These are phyloP conservation scores for Solanum lignicaule DNA, from an alignment of 257 asterid species.

Conservation along the genomic window DNA sequence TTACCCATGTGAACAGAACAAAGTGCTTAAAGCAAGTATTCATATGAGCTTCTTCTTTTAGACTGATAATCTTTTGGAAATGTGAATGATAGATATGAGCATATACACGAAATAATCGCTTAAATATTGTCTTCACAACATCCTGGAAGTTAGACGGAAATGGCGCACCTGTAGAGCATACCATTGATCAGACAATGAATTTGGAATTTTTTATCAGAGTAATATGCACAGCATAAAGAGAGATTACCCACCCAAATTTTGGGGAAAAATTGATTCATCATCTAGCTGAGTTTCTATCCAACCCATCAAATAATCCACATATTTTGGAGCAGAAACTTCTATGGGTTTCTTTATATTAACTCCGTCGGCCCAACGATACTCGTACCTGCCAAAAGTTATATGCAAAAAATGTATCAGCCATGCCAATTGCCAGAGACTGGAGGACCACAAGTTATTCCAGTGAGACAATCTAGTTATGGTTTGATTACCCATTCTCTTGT, in stretches of 20 bases:
- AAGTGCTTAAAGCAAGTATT: slow-evolving; percentile 82
- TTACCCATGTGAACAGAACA: slow-evolving; percentile 59
- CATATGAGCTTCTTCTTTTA: slow-evolving; percentile 74
- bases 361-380: slow-evolving; percentile 95
- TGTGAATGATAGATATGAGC: slow-evolving; percentile 80
- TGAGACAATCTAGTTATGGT: neutral
- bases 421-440: neutral
- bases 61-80: slow-evolving; percentile 64
- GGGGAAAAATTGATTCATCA: slow-evolving; percentile 79
- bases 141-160: slow-evolving; percentile 68
- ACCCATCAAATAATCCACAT: slow-evolving; percentile 87
- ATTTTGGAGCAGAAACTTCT: slow-evolving; percentile 89
- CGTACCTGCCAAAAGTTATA: slow-evolving; percentile 32
- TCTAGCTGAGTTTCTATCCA: slow-evolving; percentile 88
- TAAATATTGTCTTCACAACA: slow-evolving; percentile 68
- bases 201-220: neutral
- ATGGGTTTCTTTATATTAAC: slow-evolving; percentile 79
- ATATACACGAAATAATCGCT: slow-evolving; percentile 70
- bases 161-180: slow-evolving; percentile 44
- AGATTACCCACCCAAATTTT: slow-evolving; percentile 53
- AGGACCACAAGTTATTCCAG: neutral
- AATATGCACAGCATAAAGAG: neutral
- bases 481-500: neutral
- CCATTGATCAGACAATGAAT: neutral
- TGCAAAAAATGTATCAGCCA: neutral